phyloP scores from a whole-genome alignment of 768 basidiomycete species.

The Daedaleopsis sinensis region DNA sequence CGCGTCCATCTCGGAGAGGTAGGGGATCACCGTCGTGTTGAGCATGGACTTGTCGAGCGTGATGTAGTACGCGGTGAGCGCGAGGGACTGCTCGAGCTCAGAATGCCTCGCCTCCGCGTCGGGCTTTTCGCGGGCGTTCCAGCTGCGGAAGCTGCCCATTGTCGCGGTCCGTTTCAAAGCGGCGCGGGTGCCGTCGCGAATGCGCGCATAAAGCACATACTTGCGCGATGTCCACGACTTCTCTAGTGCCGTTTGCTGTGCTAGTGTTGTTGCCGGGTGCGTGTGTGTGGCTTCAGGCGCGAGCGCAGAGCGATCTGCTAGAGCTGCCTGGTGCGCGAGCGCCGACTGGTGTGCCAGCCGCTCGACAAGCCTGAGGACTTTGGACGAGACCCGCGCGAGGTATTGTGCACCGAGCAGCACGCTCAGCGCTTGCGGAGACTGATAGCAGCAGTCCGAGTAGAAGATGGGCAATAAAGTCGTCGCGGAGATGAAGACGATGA shows the following conservation, averaged over 20 bases:
- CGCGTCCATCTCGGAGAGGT: conserved; percentile 3
- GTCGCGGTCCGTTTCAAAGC: not conserved
- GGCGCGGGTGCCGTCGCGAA: not conserved
- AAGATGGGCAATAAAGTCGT: conserved; percentile 11
- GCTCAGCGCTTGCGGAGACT: conserved; percentile 19
- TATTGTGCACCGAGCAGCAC: conserved; percentile 1
- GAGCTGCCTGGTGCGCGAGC: not conserved
- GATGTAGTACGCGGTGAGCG: conserved; percentile 10
- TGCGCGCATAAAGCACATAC: not conserved
- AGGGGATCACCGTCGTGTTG: conserved; percentile 5
- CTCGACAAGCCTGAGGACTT: not conserved
- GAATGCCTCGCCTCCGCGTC: conserved; percentile 1
- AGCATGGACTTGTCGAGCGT: conserved; percentile 4
- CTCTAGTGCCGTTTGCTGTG: no score
- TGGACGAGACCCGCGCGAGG: not conserved
- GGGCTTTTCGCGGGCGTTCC: conserved; percentile 11
- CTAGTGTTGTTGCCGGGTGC: no score
- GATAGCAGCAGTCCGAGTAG: conserved; percentile 17
- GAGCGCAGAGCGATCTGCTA: no score
- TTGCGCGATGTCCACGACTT: not conserved
- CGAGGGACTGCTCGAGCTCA: conserved; percentile 12
- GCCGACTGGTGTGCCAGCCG: not conserved
- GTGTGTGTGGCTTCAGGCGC: no score
- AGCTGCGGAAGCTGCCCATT: not conserved
- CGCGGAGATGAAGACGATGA: conserved; percentile 2